Evolutionary conservation across 139 green algal genomes (phyloP), one percentile per base, ranked within the genome.

Genomic region (Chlamydomonas schloesseri): DNA sequence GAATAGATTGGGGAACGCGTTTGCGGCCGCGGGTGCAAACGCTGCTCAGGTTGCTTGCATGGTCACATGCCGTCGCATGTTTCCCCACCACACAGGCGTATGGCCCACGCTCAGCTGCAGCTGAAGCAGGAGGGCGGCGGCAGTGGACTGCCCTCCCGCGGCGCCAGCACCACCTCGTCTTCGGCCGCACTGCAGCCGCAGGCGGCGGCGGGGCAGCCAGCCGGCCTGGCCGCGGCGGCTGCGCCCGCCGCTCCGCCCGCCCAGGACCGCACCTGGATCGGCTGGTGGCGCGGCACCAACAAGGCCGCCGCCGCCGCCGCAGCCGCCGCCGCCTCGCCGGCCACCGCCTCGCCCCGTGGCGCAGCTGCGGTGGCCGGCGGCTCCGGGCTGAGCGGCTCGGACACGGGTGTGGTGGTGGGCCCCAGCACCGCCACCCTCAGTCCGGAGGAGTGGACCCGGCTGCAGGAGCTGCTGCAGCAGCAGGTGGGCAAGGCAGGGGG

Each of bases 391-490:
- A n/a, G 47, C 64, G 86, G 24, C 46, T 75, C 78, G n/a, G 76
- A 82, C 62, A 36, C 69, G 24, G 60, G 78, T 36, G 42, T 28
- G 36, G 71, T 42, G 58, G 2, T 24, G 55, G 55, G 55, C 55
- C 55, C 18, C 24, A 24, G 28, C 23, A 55, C 28, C 26, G 21
- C 55, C 0, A 83, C 90, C 13, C 79, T 97, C 47, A 91, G 84
- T 11, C 31, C 86, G 0, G 94, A 95, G 75, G 96, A 98, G 81
- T 97, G 95, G 90, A 68, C 65, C 26, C 91, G 90, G 58, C 88
- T 98, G 46, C 71, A 96, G 75, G 91, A 97, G 83, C 86, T 98
- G 60, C 83, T 97, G 67, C 58, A 82, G 26, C 80, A 94, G 83
- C 93, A 96, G 87, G 91, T 94, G 69, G 57, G 82, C n/a, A n/a